Evolutionary conservation across 2,329 filamentous ascomycete species (phyloP).

Genomic region (Fusarium tjaetaba): DNA sequence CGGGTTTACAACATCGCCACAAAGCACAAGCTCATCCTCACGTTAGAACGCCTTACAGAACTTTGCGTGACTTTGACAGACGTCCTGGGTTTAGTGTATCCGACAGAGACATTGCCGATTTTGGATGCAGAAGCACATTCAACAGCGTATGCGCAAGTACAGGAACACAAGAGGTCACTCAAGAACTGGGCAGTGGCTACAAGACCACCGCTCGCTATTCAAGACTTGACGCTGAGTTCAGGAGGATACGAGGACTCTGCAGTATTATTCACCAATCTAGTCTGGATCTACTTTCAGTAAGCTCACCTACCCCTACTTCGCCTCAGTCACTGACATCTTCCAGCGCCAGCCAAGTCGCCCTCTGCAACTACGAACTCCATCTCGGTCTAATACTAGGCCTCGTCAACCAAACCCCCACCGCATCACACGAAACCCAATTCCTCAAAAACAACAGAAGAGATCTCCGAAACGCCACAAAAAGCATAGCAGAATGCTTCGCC

Average conservation of each 20-base stretch:
- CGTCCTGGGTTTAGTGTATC: conserved; percentile 28
- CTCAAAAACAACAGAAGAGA: conserved; percentile 29
- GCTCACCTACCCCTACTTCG: neutral
- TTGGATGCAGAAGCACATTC: conserved; percentile 17
- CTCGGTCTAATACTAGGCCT: conserved; percentile 24
- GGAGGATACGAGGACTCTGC: conserved; percentile 21
- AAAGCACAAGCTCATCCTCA: conserved; percentile 31
- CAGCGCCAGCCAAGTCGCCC: conserved; percentile 28
- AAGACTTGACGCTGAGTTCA: conserved; percentile 3
- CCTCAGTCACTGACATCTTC: neutral
- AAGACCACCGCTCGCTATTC: conserved; percentile 14
- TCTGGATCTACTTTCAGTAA: conserved; percentile 41
- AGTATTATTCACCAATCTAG: conserved; percentile 29
- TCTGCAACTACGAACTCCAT: conserved; percentile 33
- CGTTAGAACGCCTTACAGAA: conserved; percentile 21
- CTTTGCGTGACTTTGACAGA: conserved; percentile 32
- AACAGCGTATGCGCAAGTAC: conserved; percentile 14
- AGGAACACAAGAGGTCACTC: conserved; percentile 17
- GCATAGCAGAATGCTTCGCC: conserved; percentile 29
- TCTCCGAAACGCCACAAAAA: conserved; percentile 21
- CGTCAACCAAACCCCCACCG: neutral
- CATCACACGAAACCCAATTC: conserved; percentile 10
- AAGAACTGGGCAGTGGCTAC: conserved; percentile 19
- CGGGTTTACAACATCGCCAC: conserved; percentile 29
- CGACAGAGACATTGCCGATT: conserved; percentile 17